Base-by-base conservation (phyloP, 257 asterid genomes). In the Eucommia ulmoides region DNA sequence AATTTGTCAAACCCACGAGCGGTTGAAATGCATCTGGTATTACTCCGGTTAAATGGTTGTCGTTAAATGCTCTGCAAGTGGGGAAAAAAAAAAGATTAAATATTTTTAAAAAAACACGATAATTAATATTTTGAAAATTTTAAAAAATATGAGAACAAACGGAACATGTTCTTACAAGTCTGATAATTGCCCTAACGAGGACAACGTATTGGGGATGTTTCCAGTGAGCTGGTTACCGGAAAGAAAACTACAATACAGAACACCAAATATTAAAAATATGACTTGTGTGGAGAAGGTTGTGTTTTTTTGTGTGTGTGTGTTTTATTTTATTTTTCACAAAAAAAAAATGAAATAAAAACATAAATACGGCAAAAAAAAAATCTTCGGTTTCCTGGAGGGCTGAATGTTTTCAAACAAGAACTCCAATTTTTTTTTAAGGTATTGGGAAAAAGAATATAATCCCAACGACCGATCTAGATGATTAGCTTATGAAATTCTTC, bases 21-120 rank as follows among this genome's bases (percentile, higher is more conserved):
- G 49, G 78, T 52, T 58, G 71, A 56, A 89, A 89, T 58, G 64
- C 82, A 75, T 89, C 94, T 12, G 98, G 98, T 42, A 85, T 74
- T 22, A 66, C 56, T 56, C 98, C 98, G 23, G 72, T 67, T 54
- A 89, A 60, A 33, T 67, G 77, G 55, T 89, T 89, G 74, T 66
- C 63, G 64, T 56, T 68, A 65, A 89, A 68, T 22, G 62, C 74
- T 82, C 96, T 89, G 70, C n/a, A n/a, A 19, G 24, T 29, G 52
- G 59, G 26, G 22, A 63, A 19, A 41, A 52, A 23, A n/a, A 25
- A 49, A 46, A 51, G 5, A 49, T 44, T 59, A 52, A 25, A 51
- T 12, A 51, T 15, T 12, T 8, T n/a, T 7, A 26, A 18, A 26
- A 14, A 0, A 54, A n/a, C 2, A 17, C 10, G 47, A 50, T 6